Conservation (phyloP, 352 stramenopile genomes). For the Aphanomyces cochlioides region DNA sequence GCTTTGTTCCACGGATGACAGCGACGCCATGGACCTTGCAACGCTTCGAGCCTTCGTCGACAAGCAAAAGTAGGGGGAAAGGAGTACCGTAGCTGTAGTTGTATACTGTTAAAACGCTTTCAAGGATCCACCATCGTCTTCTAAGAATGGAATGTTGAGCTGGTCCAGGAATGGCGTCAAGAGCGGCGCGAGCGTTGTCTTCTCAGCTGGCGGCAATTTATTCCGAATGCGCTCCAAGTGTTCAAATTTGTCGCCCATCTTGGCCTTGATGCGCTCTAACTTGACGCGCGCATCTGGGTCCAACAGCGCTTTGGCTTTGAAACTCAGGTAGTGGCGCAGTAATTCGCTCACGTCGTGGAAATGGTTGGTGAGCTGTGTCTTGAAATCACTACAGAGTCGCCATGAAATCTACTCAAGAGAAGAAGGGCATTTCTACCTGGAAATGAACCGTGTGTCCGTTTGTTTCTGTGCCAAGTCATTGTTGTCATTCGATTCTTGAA, state of each 20-base stretch:
- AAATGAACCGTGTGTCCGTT: slow-evolving; percentile 23
- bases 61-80: too few species aligned
- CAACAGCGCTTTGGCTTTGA: slow-evolving; percentile 56
- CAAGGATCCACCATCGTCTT: slow-evolving; percentile 6
- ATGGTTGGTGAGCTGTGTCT: slow-evolving; percentile 82
- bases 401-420: neutral
- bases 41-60: too few species aligned
- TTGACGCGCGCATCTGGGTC: slow-evolving; percentile 65
- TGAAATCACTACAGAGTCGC: slow-evolving; percentile 51
- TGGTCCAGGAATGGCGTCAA: slow-evolving; percentile 85
- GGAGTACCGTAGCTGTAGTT: too few species aligned
- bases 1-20: slow-evolving; percentile 1
- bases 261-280: slow-evolving; percentile 80
- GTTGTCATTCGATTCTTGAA: slow-evolving; percentile 3
- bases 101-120: slow-evolving; percentile 14
- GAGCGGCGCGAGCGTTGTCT: slow-evolving; percentile 73
- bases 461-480: slow-evolving; percentile 8
- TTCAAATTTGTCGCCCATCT: slow-evolving; percentile 86
- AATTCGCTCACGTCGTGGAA: slow-evolving; percentile 83
- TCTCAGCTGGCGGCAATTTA: slow-evolving; percentile 72
- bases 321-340: slow-evolving; percentile 78
- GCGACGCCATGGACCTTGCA: neutral
- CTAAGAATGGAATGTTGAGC: slow-evolving; percentile 72
- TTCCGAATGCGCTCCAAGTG: slow-evolving; percentile 79
- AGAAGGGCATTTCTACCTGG: neutral